Conservation (phyloP, 163 green algal genomes). For the Scenedesmus sp. region DNA sequence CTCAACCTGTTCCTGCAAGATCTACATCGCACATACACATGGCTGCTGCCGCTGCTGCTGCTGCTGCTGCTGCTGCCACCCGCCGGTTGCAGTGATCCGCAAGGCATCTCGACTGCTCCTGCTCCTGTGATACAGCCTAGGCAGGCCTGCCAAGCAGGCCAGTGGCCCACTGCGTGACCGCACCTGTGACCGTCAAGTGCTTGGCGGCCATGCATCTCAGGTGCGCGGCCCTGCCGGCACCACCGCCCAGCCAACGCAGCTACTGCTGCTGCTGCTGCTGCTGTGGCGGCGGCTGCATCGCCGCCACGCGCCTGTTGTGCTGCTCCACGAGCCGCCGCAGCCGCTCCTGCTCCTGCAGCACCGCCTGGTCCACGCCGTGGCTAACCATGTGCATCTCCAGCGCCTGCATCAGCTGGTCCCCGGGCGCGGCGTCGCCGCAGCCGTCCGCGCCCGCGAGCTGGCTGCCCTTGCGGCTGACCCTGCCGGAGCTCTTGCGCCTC, state of each 20-base stretch:
- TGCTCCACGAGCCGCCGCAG: constrained; percentile 5
- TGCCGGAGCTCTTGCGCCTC: neutral
- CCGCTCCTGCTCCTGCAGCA: neutral
- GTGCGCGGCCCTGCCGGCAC: too few species aligned
- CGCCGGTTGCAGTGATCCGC: too few species aligned
- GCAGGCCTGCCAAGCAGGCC: too few species aligned
- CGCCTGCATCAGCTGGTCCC: neutral
- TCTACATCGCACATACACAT: too few species aligned
- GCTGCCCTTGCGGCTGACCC: neutral
- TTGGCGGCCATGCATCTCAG: too few species aligned
- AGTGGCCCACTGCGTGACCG: too few species aligned
- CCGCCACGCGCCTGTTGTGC: constrained; percentile 1
- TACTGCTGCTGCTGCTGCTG: constrained; percentile 7
- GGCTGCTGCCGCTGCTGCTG: too few species aligned
- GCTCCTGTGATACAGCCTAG: neutral
- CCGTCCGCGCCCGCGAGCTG: neutral
- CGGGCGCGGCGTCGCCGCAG: neutral
- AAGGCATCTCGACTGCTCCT: neutral
- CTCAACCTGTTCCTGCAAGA: too few species aligned
- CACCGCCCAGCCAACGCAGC: neutral
- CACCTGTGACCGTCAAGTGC: neutral
- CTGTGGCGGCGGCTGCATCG: neutral
- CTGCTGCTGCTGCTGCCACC: neutral
- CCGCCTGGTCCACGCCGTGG: neutral
- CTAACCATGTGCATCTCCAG: neutral